A percentile compares a stretch with the other conserved stretches of the same genome.
These are phyloP conservation scores for Metschnikowia cerradonensis DNA, from an alignment of 805 yeast genomes.

Conservation along the genomic window DNA sequence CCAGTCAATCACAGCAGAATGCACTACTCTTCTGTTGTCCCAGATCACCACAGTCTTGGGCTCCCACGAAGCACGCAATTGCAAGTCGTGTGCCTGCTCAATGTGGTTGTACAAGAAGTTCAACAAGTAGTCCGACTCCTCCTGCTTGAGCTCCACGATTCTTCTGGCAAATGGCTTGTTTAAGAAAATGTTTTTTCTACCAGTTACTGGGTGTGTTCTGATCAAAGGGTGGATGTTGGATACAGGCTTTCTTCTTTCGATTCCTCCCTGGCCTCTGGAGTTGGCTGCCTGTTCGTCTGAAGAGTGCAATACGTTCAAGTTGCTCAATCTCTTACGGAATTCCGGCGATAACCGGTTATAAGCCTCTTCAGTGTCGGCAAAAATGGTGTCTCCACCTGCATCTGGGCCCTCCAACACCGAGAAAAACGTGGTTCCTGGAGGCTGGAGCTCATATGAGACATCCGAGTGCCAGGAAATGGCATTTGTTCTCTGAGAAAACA, in stretches of 20 bases:
- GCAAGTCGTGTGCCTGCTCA: conserved; percentile 54
- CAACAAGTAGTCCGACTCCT: conserved; percentile 62
- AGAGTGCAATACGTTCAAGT: conserved; percentile 65
- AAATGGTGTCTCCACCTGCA: conserved; percentile 76
- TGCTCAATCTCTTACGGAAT: conserved; percentile 53
- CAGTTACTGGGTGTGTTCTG: conserved; percentile 69
- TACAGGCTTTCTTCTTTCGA: conserved; percentile 62
- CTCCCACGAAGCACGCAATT: conserved; percentile 68
- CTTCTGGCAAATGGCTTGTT: conserved; percentile 61
- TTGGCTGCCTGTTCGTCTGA: conserved; percentile 66
- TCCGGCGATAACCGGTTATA: conserved; percentile 67
- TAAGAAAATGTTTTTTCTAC: conserved; percentile 53
- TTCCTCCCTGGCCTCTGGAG: conserved; percentile 52
- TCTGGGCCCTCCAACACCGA: conserved; percentile 55
- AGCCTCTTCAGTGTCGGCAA: conserved; percentile 68
- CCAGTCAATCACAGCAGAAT: conserved; percentile 71
- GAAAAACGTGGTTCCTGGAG: conserved; percentile 69
- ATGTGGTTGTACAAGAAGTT: conserved; percentile 53
- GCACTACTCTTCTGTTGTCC: conserved; percentile 74
- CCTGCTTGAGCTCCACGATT: conserved; percentile 68
- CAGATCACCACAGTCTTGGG: conserved; percentile 67
- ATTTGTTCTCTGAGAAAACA: conserved; percentile 26
- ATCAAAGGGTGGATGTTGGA: conserved; percentile 66
- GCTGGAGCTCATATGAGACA: conserved; percentile 68
- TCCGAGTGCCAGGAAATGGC: conserved; percentile 66